Evolutionary conservation across 768 basidiomycete genomes (phyloP).

Genomic region (Suillus subaureus): DNA sequence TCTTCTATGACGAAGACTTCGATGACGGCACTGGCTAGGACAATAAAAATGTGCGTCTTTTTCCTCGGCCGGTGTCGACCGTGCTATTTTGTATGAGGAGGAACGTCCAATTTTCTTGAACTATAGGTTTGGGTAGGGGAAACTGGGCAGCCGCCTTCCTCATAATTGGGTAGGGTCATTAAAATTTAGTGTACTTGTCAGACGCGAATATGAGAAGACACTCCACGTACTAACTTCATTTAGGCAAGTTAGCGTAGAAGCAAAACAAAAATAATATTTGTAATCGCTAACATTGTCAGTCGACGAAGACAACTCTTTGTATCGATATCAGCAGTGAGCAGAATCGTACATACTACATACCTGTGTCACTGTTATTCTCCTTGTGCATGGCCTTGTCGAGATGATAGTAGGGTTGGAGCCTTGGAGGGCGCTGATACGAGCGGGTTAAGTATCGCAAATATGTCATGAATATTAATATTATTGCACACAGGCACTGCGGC

Average conservation of each 20-base stretch:
- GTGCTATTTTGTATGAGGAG: background rate
- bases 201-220: background rate
- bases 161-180: too few species aligned
- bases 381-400: background rate
- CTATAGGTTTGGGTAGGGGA: background rate
- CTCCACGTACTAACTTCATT: background rate
- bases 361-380: background rate
- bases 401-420: background rate
- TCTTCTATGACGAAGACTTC: background rate
- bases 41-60: background rate
- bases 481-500: background rate
- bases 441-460: too few species aligned
- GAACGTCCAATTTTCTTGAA: background rate
- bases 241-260: background rate
- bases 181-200: background rate
- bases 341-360: background rate
- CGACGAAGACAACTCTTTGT: background rate
- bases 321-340: background rate
- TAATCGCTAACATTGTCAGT: background rate
- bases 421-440: background rate
- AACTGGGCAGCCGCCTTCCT: too few species aligned
- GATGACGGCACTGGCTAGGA: background rate
- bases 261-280: background rate
- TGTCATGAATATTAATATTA: too few species aligned
- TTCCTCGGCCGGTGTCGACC: background rate